Evolutionary conservation across 2,329 filamentous ascomycete species (phyloP).

Genomic region (Fusarium coffeatum): DNA sequence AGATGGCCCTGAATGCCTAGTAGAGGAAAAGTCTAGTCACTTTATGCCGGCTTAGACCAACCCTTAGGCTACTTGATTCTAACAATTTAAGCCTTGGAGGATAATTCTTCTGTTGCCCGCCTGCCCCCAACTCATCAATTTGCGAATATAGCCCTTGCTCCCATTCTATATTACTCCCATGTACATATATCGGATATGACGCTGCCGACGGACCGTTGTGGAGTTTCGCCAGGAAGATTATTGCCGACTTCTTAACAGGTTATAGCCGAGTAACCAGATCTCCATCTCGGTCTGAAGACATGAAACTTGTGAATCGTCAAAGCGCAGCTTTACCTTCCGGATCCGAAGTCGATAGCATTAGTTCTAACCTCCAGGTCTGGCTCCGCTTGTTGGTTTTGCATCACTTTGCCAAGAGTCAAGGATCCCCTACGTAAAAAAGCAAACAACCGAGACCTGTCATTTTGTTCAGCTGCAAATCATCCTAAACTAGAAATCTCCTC

Average conservation of each 20-base stretch:
- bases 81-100: fast-evolving
- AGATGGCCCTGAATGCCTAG: neutral
- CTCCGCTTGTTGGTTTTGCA: neutral
- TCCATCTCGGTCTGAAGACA: neutral
- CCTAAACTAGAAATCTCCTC: neutral
- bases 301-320: neutral
- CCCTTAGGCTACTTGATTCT: fast-evolving
- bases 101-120: neutral
- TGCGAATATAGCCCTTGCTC: neutral
- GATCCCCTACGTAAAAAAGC: neutral
- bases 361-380: neutral
- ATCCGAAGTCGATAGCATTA: neutral
- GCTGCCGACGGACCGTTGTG: neutral
- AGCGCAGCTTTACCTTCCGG: neutral
- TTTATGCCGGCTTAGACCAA: neutral
- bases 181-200: neutral
- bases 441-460: neutral
- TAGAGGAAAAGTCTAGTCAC: neutral
- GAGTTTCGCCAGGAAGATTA: neutral
- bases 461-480: neutral
- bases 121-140: neutral
- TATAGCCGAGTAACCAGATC: neutral
- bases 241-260: neutral
- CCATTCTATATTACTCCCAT: neutral
- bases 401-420: neutral